Evolutionary conservation across 192 early-diverging fungal genomes (phyloP).

Genomic region (Chytriomyces sp.): DNA sequence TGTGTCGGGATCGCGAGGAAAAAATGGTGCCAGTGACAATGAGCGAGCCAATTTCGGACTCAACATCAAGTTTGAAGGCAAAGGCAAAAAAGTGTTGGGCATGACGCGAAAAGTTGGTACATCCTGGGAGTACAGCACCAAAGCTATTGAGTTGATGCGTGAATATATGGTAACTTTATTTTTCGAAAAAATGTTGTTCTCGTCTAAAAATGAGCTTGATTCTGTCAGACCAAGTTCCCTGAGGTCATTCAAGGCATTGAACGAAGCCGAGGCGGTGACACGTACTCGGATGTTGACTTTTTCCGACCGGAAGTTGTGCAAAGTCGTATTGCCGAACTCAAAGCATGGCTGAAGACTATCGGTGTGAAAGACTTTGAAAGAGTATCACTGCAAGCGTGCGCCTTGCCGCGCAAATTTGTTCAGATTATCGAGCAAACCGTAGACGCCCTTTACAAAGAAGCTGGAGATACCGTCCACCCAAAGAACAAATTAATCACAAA

Average conservation of each 20-base stretch:
- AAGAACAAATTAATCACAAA: constrained; percentile 49
- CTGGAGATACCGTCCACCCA: constrained; percentile 23
- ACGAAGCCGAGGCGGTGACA: constrained; percentile 47
- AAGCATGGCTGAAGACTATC: constrained; percentile 68
- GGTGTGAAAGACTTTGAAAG: constrained; percentile 68
- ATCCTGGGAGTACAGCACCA: constrained; percentile 86
- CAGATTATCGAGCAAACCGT: constrained; percentile 63
- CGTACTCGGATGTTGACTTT: constrained; percentile 68
- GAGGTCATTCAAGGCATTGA: constrained; percentile 57
- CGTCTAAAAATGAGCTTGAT: neutral
- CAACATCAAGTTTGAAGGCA: constrained; percentile 88
- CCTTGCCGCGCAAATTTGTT: constrained; percentile 69
- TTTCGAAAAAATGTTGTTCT: neutral
- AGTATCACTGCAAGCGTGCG: constrained; percentile 66
- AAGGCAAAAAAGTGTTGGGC: constrained; percentile 84
- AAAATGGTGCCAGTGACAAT: constrained; percentile 49
- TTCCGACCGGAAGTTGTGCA: constrained; percentile 53
- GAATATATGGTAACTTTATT: constrained; percentile 65
- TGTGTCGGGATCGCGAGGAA: neutral
- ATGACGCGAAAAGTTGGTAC: constrained; percentile 78
- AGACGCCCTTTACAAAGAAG: constrained; percentile 47
- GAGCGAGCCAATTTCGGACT: constrained; percentile 78
- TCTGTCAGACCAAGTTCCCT: constrained; percentile 57
- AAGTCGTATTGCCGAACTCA: constrained; percentile 59
- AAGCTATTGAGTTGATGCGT: constrained; percentile 74